These are phyloP conservation scores for Golubevia pallescens DNA, from an alignment of 1,284 basidiomycete species.

Conservation along the genomic window DNA sequence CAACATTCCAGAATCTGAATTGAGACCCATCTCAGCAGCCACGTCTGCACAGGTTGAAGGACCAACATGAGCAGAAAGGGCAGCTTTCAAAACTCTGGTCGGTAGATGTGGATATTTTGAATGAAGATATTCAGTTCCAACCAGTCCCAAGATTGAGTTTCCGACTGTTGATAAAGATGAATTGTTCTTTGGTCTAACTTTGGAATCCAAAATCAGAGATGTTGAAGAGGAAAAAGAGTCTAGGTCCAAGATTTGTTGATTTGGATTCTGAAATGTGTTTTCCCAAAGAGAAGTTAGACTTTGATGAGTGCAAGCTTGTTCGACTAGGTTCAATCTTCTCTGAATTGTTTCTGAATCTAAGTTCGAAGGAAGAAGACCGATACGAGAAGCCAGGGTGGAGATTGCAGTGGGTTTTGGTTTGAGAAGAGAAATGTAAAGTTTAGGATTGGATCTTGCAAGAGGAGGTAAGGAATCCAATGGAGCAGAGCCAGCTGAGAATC, in stretches of 20 bases:
- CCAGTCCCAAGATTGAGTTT: conserved; percentile 51
- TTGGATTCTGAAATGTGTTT: neutral
- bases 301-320: conserved; percentile 52
- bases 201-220: conserved; percentile 1
- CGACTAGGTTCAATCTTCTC: conserved; percentile 32
- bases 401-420: conserved; percentile 40
- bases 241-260: neutral
- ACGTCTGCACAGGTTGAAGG: conserved; percentile 81
- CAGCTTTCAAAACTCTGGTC: conserved; percentile 84
- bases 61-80: conserved; percentile 88
- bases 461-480: conserved; percentile 40
- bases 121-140: conserved; percentile 77
- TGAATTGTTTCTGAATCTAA: conserved; percentile 24
- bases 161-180: conserved; percentile 45
- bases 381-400: conserved; percentile 39
- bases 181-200: conserved; percentile 21
- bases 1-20: conserved; percentile 48
- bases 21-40: conserved; percentile 70
- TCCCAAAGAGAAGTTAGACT: conserved; percentile 22
- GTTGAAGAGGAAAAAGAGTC: neutral
- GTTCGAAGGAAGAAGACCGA: conserved; percentile 31
- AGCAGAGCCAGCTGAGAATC: no score
- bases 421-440: conserved; percentile 45
- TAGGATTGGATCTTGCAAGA: conserved; percentile 44
- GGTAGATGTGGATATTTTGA: conserved; percentile 88